Conservation (phyloP, 495 filamentous ascomycete genomes). For the Aspergillus hancockii region DNA sequence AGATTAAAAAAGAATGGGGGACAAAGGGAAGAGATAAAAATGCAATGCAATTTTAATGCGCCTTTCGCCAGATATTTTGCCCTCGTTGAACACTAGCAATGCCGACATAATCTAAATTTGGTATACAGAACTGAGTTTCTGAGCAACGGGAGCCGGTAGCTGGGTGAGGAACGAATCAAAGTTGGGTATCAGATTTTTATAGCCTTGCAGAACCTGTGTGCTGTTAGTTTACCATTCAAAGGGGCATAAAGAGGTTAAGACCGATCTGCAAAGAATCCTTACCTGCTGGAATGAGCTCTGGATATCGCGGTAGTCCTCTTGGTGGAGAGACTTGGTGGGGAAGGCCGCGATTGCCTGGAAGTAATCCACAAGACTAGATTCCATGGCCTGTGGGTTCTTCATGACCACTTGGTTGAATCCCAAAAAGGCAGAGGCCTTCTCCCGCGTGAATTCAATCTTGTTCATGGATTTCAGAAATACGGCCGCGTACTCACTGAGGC, state of each 20-base stretch:
- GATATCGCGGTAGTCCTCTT: conserved; percentile 54
- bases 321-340: conserved; percentile 54
- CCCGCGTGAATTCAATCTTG: conserved; percentile 84
- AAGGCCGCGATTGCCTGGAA: conserved; percentile 84
- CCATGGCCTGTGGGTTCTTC: conserved; percentile 89
- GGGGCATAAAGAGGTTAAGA: conserved; percentile 1
- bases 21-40: background rate
- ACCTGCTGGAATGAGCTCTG: conserved; percentile 55
- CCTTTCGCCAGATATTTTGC: conserved; percentile 28
- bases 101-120: conserved; percentile 36
- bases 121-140: conserved; percentile 51
- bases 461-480: conserved; percentile 80
- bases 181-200: conserved; percentile 81
- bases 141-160: conserved; percentile 62
- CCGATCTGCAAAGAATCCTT: conserved; percentile 13
- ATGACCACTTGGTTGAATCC: conserved; percentile 86
- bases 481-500: conserved; percentile 76
- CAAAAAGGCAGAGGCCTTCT: conserved; percentile 90
- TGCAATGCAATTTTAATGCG: conserved; percentile 26
- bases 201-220: conserved; percentile 74
- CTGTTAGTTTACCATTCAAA: conserved; percentile 14
- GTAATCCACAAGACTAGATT: conserved; percentile 76
- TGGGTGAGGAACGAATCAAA: conserved; percentile 77
- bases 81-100: conserved; percentile 12
- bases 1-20: conserved; percentile 4